Conservation (phyloP, 2,329 filamentous ascomycete genomes). For the Penicillium sp. region DNA sequence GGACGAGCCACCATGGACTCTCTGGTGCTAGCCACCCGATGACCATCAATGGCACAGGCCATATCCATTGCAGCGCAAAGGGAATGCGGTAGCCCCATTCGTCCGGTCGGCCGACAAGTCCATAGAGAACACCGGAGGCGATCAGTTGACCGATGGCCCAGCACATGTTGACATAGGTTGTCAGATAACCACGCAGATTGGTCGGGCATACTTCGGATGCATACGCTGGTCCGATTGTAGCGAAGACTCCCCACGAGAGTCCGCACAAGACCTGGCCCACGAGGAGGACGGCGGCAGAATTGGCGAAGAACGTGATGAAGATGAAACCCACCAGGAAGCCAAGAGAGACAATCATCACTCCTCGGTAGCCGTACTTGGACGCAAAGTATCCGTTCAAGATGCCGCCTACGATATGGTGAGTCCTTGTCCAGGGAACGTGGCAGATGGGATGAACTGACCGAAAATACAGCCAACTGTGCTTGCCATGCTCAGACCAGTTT, state of each 20-base stretch:
- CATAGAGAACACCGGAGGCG: constrained; percentile 30
- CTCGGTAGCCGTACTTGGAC: constrained; percentile 42
- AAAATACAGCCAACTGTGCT: constrained; percentile 25
- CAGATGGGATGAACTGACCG: constrained; percentile 8
- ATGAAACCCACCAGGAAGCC: constrained; percentile 44
- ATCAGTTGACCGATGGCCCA: constrained; percentile 36
- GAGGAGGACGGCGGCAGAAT: constrained; percentile 43
- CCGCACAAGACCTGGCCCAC: constrained; percentile 49
- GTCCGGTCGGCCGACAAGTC: constrained; percentile 29
- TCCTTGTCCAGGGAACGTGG: neutral
- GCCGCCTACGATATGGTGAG: constrained; percentile 22
- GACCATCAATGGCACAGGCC: constrained; percentile 24
- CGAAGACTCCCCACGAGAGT: constrained; percentile 38
- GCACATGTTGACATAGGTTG: constrained; percentile 40
- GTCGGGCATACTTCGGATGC: constrained; percentile 31
- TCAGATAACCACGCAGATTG: constrained; percentile 31
- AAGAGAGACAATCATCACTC: constrained; percentile 45
- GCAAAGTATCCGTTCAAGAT: constrained; percentile 30
- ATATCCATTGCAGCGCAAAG: constrained; percentile 32
- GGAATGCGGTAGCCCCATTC: constrained; percentile 41
- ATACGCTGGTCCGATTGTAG: constrained; percentile 27
- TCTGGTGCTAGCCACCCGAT: constrained; percentile 26
- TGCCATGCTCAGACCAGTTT: constrained; percentile 53
- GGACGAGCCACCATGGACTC: constrained; percentile 28
- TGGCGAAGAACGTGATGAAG: constrained; percentile 51